phyloP scores from a whole-genome alignment of 78 protist genomes.

The Dictyostelium intermedium region DNA sequence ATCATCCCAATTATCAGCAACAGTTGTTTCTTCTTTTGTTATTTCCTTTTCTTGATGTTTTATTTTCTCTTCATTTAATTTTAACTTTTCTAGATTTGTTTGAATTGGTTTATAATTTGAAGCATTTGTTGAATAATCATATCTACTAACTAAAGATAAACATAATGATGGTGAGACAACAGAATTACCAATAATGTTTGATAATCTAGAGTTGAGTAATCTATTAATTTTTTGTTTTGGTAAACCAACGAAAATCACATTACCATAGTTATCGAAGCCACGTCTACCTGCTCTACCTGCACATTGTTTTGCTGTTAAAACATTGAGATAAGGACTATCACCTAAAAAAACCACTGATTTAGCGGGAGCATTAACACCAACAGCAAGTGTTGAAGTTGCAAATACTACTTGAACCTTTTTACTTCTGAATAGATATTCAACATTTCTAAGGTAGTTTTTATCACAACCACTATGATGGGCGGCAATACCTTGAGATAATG shows the following conservation, averaged over 20 bases:
- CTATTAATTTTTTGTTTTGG: not conserved
- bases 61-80: not conserved
- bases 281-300: conserved; percentile 96
- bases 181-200: conserved; percentile 31
- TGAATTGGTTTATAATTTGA: not conserved
- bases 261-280: conserved; percentile 89
- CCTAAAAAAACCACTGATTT: conserved; percentile 87
- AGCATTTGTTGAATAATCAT: conserved; percentile 2
- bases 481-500: conserved; percentile 38
- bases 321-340: conserved; percentile 74
- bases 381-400: conserved; percentile 89
- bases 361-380: conserved; percentile 95
- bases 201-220: conserved; percentile 30
- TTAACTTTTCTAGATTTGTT: not conserved
- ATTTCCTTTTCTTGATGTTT: not conserved
- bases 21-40: not conserved
- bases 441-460: conserved; percentile 27
- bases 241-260: conserved; percentile 83
- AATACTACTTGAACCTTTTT: conserved; percentile 69
- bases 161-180: conserved; percentile 15
- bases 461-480: conserved; percentile 56
- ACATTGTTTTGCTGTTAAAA: conserved; percentile 89
- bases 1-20: not conserved
- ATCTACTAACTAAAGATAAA: not conserved
- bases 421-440: conserved; percentile 52